phyloP scores from a whole-genome alignment of 495 filamentous ascomycete genomes.

The Arthonia radiata region DNA sequence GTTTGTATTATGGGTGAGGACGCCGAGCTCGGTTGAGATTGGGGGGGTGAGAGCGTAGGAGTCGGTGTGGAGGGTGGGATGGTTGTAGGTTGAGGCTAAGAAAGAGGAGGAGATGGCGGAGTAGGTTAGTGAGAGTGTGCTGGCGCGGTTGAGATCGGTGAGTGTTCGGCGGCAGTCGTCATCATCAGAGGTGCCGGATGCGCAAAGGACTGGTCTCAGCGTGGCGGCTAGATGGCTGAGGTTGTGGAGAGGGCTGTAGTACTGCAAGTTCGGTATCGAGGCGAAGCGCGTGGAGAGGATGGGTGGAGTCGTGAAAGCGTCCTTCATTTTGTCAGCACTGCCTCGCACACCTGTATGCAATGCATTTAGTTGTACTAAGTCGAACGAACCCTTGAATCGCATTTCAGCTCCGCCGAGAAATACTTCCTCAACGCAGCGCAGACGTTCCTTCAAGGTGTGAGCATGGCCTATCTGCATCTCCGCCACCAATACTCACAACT shows the following conservation, averaged over 20 bases:
- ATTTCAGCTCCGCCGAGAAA: slow-evolving; percentile 29
- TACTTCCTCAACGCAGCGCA: slow-evolving; percentile 35
- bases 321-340: slow-evolving; percentile 15
- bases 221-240: slow-evolving; percentile 30
- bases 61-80: slow-evolving; percentile 53
- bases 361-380: too few species aligned
- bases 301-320: slow-evolving; percentile 39
- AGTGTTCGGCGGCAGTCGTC: slow-evolving; percentile 13
- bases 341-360: slow-evolving; percentile 3
- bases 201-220: slow-evolving; percentile 31
- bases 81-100: slow-evolving; percentile 31
- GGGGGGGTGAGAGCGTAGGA: slow-evolving; percentile 31
- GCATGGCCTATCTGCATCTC: background rate
- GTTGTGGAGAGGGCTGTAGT: slow-evolving; percentile 32
- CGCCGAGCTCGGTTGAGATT: slow-evolving; percentile 49
- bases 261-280: slow-evolving; percentile 40
- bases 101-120: slow-evolving; percentile 13
- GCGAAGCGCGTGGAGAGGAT: slow-evolving; percentile 39
- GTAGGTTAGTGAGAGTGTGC: slow-evolving; percentile 4
- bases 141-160: slow-evolving; percentile 1
- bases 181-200: slow-evolving; percentile 8
- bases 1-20: slow-evolving; percentile 40
- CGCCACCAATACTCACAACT: background rate
- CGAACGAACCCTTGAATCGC: too few species aligned
- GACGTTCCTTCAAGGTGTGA: slow-evolving; percentile 20